phyloP scores from a whole-genome alignment of 768 basidiomycete genomes.

The Termitomyces sp. region DNA sequence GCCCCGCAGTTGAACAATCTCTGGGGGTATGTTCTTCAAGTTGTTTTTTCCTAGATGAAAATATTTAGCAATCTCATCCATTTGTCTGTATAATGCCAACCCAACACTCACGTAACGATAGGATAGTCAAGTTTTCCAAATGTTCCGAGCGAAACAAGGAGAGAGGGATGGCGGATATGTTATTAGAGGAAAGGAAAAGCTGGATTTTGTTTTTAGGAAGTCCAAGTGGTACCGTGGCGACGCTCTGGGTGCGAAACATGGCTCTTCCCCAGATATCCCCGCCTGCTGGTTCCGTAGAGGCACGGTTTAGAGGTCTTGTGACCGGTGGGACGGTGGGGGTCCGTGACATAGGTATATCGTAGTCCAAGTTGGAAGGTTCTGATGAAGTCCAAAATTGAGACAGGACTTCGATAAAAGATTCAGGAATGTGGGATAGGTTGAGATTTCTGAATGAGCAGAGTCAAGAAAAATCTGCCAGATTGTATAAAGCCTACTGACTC shows the following conservation, averaged over 20 bases:
- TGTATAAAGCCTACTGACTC: conserved; percentile 34
- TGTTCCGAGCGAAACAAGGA: conserved; percentile 42
- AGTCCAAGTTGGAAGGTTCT: conserved; percentile 25
- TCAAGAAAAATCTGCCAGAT: not conserved
- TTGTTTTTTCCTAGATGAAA: conserved; percentile 49
- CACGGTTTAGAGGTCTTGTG: conserved; percentile 27
- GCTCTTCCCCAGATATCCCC: conserved; percentile 10
- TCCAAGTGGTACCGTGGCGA: conserved; percentile 29
- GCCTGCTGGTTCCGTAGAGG: conserved; percentile 30
- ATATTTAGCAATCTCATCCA: conserved; percentile 13
- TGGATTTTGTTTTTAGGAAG: conserved; percentile 48
- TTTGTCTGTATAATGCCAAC: not conserved
- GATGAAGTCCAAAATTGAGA: conserved; percentile 42
- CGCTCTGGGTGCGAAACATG: conserved; percentile 25
- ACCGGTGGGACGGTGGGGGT: conserved; percentile 1
- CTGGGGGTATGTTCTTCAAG: conserved; percentile 57
- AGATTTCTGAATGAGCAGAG: conserved; percentile 26
- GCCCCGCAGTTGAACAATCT: conserved; percentile 49
- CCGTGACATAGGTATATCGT: conserved; percentile 7
- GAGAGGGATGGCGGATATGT: conserved; percentile 48
- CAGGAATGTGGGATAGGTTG: conserved; percentile 46
- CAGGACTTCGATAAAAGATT: conserved; percentile 44
- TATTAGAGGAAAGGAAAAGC: conserved; percentile 54
- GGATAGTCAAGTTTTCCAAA: conserved; percentile 53
- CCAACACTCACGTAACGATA: conserved; percentile 56